Percentiles rank a stretch among this genome's conserved stretches.
phyloP scores from a whole-genome alignment of 2,329 filamentous ascomycete genomes.

The Lasiodiplodia sp. region DNA sequence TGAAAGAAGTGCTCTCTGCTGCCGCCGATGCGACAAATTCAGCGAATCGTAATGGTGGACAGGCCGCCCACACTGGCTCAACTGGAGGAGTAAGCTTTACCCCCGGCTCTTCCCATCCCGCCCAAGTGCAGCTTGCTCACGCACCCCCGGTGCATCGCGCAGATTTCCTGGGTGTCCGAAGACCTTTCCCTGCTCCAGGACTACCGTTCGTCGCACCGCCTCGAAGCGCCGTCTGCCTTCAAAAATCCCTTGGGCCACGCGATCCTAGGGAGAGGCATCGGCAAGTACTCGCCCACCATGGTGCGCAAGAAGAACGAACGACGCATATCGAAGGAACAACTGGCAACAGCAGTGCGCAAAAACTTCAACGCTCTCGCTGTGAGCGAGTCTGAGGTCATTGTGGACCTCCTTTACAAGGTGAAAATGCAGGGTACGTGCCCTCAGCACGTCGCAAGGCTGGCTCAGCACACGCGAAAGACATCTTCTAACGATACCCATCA shows the following conservation, averaged over 20 bases:
- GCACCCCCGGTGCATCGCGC: background rate
- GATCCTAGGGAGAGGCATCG: constrained; percentile 66
- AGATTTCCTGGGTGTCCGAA: constrained; percentile 72
- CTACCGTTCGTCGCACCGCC: constrained; percentile 76
- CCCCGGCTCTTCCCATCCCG: background rate
- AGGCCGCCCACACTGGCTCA: constrained; percentile 30
- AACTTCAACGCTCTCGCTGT: constrained; percentile 84
- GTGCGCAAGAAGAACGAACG: constrained; percentile 68
- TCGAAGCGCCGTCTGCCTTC: constrained; percentile 76
- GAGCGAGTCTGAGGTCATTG: constrained; percentile 82
- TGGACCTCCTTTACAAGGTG: constrained; percentile 78
- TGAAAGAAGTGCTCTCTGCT: constrained; percentile 46
- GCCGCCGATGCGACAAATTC: constrained; percentile 43
- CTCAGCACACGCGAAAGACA: no score
- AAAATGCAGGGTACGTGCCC: constrained; percentile 60
- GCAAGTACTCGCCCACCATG: constrained; percentile 78
- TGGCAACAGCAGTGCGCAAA: constrained; percentile 76
- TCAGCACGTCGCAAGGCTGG: background rate
- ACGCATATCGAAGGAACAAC: constrained; percentile 73
- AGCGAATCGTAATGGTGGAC: constrained; percentile 41
- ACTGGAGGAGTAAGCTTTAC: constrained; percentile 21
- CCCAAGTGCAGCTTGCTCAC: constrained; percentile 2
- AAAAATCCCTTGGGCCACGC: constrained; percentile 57
- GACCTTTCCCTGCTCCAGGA: constrained; percentile 72
- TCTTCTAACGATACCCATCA: constrained; percentile 34